A percentile compares a stretch with the other conserved stretches of the same genome.
phyloP scores from a whole-genome alignment of 768 basidiomycete genomes.

The Podaxis mareebaensis region DNA sequence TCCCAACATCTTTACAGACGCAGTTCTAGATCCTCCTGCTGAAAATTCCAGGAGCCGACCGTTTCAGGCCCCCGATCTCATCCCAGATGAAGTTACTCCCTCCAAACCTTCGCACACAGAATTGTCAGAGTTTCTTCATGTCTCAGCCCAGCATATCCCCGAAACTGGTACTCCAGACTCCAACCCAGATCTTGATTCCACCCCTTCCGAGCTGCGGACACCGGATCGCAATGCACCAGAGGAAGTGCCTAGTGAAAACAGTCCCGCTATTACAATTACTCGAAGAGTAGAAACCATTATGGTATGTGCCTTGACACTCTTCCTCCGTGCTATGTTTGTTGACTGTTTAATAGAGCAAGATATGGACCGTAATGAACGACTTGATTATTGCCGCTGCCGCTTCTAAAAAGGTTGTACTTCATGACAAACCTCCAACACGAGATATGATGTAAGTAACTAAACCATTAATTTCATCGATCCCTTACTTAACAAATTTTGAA shows the following conservation, averaged over 20 bases:
- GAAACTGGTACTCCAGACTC: background rate
- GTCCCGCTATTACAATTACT: constrained; percentile 51
- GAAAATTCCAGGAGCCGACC: background rate
- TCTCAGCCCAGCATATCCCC: background rate
- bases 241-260: constrained; percentile 19
- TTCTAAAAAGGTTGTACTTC: constrained; percentile 32
- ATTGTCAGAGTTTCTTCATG: background rate
- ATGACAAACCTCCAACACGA: constrained; percentile 38
- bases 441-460: constrained; percentile 56
- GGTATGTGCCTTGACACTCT: constrained; percentile 38
- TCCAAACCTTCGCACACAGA: background rate
- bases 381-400: constrained; percentile 50
- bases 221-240: constrained; percentile 22
- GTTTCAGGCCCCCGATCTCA: background rate
- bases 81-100: background rate
- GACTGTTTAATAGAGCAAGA: constrained; percentile 49
- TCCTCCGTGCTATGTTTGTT: background rate
- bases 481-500: background rate
- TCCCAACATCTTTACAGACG: constrained; percentile 1
- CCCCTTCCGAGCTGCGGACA: background rate
- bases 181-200: background rate
- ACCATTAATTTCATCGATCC: background rate
- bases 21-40: background rate
- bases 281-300: constrained; percentile 64
- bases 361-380: constrained; percentile 69